Evolutionary conservation across 176 grass and related monocot genomes (phyloP), one percentile per base, ranked within the genome.

Genomic region (Zoysia pacifica): DNA sequence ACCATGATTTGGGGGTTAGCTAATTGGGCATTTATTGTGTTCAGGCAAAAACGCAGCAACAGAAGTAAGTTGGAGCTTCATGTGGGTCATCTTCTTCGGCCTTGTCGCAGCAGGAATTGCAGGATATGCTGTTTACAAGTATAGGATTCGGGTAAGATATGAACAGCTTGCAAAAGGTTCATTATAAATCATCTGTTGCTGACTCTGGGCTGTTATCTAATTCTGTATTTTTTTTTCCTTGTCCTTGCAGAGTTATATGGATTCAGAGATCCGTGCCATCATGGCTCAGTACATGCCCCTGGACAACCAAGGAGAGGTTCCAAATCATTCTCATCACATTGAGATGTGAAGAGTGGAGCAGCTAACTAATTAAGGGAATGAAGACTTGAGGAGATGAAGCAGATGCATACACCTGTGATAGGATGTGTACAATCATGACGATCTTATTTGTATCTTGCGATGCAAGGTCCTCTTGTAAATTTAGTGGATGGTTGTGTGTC

Each of bases 261-360:
- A 97, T 81, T 97, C 90, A 11, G 90, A 97, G 68, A 97, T 97
- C 69, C 90, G 90, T 3, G 93, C 93, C 19, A 97, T 97, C 75
- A 93, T 97, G 93, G 93, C 93, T 46, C 90, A 93, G 56, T 93
- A 93, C 90, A 90, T 97, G 90, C 93, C 90, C 64, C 76, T 97
- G 48, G 93, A 93, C 63, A 93, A 73, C 67, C 93, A 97, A 75
- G 90, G 67, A 14, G 93, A 90, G 35, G 65, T 90, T 64, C 72
- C 73, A 0, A 92, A 77, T 64, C 79, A 96, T 84, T 75, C 78
- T 43, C 83, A 84, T 10, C 87, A 90, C 48, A 89, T 74, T 49
- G 81, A 96, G 67, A 84, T 96, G 77, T 96, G 79, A 89, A 54
- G 61, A 41, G 16, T 12, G 16, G 15, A n/a, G 11, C 60, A 64